Evolutionary conservation across 2,329 filamentous ascomycete genomes (phyloP), one percentile per base, ranked within the genome.

Genomic region (Fusarium liriodendri): DNA sequence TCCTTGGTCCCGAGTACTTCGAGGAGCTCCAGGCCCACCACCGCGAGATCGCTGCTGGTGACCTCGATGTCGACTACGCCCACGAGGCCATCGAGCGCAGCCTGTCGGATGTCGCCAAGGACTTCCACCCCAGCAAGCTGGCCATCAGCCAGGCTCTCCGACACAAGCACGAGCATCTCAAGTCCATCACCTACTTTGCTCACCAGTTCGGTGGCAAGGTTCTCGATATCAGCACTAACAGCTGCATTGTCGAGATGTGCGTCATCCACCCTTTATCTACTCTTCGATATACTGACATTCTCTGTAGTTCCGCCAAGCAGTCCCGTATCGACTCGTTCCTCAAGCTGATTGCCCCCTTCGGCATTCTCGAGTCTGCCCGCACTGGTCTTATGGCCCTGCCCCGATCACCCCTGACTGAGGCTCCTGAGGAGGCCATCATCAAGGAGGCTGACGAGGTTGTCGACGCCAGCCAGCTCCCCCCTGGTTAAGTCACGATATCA

Each of bases 131-230:
- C 3, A 94, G 92, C 83, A 94, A 94, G 79, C 87, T 99, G 76
- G 93, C 94, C 59, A 89, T 92, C 65, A 97, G 94, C 79, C 92
- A 99, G 86, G 97, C 96, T 18, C 86, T 99, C 80, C 91, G 97
- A 81, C 94, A 98, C 85, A 99, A 99, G 88, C 95, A 98, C 83
- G 95, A 98, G 87, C 97, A 99, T 87, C 85, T 99, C 77, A 94
- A 96, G 86, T 95, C 94, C 66, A 98, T 99, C 80, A 99, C 97
- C 66, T 97, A 97, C 84, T 91, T 99, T 81, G 93, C 96, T 20
- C 97, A 99, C 86, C 97, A 99, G 81, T 99, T 99, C 79, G 95
- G 95, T 66, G 97, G 97, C 74, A 99, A 99, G 87, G 94, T 99
- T 29, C 85, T 99, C 78, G 97, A 99, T 84, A 98, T 99, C 79